A percentile compares a stretch with the other conserved stretches of the same genome.
Evolutionary conservation across 768 basidiomycete genomes (phyloP).

Genomic region (Leucocoprinus leucothites): DNA sequence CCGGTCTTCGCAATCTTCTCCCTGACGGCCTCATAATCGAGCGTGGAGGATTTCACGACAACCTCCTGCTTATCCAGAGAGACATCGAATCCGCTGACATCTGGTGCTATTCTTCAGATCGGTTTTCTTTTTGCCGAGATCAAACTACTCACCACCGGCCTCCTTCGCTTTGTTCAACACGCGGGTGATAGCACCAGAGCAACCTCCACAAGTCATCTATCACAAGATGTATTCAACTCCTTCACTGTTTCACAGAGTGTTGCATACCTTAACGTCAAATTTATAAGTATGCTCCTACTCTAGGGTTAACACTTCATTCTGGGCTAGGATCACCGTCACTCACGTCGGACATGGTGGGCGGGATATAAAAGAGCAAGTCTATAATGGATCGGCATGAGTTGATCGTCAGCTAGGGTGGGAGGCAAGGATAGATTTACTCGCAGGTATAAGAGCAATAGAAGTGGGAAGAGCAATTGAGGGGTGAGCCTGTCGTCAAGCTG

Average conservation of each 20-base stretch:
- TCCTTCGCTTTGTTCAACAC: conserved; percentile 70
- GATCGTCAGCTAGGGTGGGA: not conserved
- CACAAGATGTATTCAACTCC: not conserved
- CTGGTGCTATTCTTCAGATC: conserved; percentile 28
- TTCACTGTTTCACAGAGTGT: not conserved
- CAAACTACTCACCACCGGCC: conserved; percentile 23
- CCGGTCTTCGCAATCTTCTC: conserved; percentile 89
- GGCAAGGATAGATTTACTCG: not conserved
- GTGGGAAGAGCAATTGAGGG: not conserved
- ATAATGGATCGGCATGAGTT: not conserved
- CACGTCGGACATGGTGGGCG: not conserved
- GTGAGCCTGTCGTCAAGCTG: not conserved
- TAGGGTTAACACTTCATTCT: too few species aligned
- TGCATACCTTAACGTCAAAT: conserved; percentile 77
- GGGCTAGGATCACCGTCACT: not conserved
- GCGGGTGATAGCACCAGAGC: conserved; percentile 77
- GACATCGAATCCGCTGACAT: conserved; percentile 57
- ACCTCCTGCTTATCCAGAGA: conserved; percentile 71
- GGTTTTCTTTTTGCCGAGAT: not conserved
- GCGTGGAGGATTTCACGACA: conserved; percentile 56
- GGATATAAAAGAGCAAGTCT: not conserved
- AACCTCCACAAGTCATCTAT: conserved; percentile 86
- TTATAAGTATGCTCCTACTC: conserved; percentile 53
- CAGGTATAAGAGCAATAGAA: not conserved
- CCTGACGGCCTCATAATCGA: conserved; percentile 61